Conservation (phyloP, 1,284 basidiomycete species). For the Naganishia liquefaciens region DNA sequence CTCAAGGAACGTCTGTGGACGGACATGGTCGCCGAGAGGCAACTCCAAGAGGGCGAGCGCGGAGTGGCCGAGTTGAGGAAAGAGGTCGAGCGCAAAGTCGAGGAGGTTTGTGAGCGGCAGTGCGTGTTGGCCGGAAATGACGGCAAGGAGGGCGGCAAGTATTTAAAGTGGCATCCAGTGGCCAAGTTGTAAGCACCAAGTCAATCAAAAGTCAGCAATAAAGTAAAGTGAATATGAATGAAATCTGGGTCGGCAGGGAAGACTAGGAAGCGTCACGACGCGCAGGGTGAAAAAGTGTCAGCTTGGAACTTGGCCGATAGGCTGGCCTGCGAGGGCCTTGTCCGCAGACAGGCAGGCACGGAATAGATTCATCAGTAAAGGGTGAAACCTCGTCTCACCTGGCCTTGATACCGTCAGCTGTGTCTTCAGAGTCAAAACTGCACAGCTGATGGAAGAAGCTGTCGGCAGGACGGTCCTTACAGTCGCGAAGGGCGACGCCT, state of each 20-base stretch:
- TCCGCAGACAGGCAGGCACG: no score
- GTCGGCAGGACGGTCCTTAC: no score
- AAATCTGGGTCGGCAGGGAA: not conserved
- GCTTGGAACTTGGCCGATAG: no score
- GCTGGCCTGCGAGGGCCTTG: no score
- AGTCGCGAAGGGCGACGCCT: no score
- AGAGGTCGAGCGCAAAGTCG: slow-evolving; percentile 41
- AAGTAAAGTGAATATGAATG: not conserved
- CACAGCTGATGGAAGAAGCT: no score
- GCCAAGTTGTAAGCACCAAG: slow-evolving; percentile 16
- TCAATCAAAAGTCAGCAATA: not conserved
- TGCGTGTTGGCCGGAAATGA: slow-evolving; percentile 17
- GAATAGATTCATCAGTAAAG: no score
- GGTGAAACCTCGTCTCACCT: no score
- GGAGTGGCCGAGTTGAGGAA: slow-evolving; percentile 41
- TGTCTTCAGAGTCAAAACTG: no score
- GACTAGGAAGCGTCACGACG: no score
- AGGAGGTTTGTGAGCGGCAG: slow-evolving; percentile 46
- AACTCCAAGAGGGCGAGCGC: slow-evolving; percentile 36
- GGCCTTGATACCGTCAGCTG: no score
- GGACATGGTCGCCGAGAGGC: slow-evolving; percentile 35
- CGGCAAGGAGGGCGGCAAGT: slow-evolving; percentile 27
- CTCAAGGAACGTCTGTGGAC: slow-evolving; percentile 41
- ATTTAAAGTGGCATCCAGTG: slow-evolving; percentile 27
- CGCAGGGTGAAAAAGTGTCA: no score